Conservation (phyloP, 2,329 filamentous ascomycete species). For the Xylariomycetidae sp. region DNA sequence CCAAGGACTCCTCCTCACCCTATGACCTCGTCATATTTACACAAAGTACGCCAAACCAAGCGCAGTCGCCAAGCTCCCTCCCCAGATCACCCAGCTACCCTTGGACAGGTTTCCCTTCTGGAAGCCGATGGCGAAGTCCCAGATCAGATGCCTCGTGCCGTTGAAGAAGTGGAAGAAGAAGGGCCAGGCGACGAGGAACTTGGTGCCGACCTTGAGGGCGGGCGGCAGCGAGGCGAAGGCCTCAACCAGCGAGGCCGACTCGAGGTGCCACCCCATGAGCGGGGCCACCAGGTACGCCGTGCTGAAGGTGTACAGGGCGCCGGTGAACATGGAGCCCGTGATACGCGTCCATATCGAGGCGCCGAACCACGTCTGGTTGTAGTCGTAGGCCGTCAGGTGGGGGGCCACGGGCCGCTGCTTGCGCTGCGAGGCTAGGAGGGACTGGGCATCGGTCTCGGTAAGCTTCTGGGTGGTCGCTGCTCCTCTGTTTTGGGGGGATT, state of each 20-base stretch:
- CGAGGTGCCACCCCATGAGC: slow-evolving; percentile 60
- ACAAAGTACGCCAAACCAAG: slow-evolving; percentile 45
- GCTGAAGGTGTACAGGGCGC: slow-evolving; percentile 74
- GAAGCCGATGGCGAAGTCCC: slow-evolving; percentile 49
- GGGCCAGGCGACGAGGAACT: slow-evolving; percentile 55
- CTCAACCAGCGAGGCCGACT: slow-evolving; percentile 55
- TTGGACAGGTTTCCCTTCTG: slow-evolving; percentile 40
- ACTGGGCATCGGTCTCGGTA: slow-evolving; percentile 46
- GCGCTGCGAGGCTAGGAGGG: slow-evolving; percentile 78
- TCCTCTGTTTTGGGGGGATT: slow-evolving; percentile 32
- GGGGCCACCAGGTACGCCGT: slow-evolving; percentile 77
- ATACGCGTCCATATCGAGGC: slow-evolving; percentile 73
- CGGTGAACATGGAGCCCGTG: slow-evolving; percentile 70
- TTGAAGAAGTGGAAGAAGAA: slow-evolving; percentile 54
- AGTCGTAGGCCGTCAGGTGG: slow-evolving; percentile 80
- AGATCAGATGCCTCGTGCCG: slow-evolving; percentile 50
- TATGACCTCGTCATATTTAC: no score
- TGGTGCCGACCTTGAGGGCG: slow-evolving; percentile 52
- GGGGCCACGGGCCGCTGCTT: slow-evolving; percentile 76
- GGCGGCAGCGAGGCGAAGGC: slow-evolving; percentile 56
- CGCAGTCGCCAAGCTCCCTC: slow-evolving; percentile 36
- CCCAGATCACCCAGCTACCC: slow-evolving; percentile 46
- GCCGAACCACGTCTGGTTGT: slow-evolving; percentile 79
- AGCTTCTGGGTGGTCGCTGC: slow-evolving; percentile 54
- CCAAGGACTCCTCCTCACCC: no score